Evolutionary conservation across 768 basidiomycete species (phyloP).

Genomic region (Heimioporus sp.): DNA sequence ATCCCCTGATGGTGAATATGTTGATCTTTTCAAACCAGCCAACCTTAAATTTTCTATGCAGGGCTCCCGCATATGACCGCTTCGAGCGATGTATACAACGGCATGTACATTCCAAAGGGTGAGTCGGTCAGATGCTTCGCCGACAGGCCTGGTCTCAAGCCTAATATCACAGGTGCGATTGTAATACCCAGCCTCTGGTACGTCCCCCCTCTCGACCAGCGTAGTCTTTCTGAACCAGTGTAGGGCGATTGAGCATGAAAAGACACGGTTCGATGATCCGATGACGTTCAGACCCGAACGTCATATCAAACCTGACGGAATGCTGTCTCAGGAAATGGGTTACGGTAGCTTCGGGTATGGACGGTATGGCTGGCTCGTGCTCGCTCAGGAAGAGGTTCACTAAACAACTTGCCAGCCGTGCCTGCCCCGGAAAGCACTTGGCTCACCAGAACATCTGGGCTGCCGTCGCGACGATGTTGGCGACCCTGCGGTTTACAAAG

Average conservation of each 20-base stretch:
- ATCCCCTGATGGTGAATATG: slow-evolving; percentile 24
- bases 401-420: slow-evolving; percentile 15
- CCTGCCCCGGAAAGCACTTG: slow-evolving; percentile 35
- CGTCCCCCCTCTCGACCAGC: not conserved
- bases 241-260: slow-evolving; percentile 51
- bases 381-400: not conserved
- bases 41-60: not conserved
- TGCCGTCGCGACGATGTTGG: slow-evolving; percentile 29
- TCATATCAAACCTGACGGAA: slow-evolving; percentile 36
- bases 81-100: slow-evolving; percentile 26
- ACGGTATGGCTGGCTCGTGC: slow-evolving; percentile 14
- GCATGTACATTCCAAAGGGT: slow-evolving; percentile 32
- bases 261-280: slow-evolving; percentile 49
- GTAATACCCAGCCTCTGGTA: slow-evolving; percentile 28
- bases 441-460: slow-evolving; percentile 34
- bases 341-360: slow-evolving; percentile 25
- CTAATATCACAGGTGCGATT: slow-evolving; percentile 11
- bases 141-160: not conserved
- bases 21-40: not conserved
- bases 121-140: not conserved
- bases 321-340: slow-evolving; percentile 3
- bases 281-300: slow-evolving; percentile 55
- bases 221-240: not conserved
- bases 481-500: slow-evolving; percentile 27
- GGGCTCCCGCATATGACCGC: slow-evolving; percentile 23